phyloP scores from a whole-genome alignment of 768 basidiomycete genomes.

The Suillus subaureus region DNA sequence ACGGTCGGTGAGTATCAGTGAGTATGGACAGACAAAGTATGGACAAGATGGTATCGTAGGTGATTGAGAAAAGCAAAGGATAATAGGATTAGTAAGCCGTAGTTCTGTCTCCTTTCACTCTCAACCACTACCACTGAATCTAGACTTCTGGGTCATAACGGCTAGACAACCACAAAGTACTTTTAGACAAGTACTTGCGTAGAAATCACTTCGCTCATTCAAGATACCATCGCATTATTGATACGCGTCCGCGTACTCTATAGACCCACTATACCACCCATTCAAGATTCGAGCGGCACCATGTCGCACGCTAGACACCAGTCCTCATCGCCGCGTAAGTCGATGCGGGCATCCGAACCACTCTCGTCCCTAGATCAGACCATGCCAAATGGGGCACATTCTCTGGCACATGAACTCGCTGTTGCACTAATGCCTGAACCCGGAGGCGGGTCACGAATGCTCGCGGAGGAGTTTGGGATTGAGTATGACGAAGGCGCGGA shows the following conservation, averaged over 20 bases:
- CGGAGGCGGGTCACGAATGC: constrained; percentile 63
- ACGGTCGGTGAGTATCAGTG: neutral
- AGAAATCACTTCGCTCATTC: neutral
- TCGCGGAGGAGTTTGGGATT: constrained; percentile 88
- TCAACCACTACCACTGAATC: neutral
- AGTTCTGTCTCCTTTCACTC: neutral
- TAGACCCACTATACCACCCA: constrained; percentile 1
- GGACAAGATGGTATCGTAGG: constrained; percentile 6
- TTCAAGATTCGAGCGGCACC: neutral
- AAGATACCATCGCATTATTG: neutral
- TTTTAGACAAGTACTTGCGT: constrained; percentile 1
- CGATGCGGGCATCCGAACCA: constrained; percentile 21
- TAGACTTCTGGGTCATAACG: neutral
- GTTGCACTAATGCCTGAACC: constrained; percentile 89
- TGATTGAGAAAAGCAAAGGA: constrained; percentile 1
- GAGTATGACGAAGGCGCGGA: constrained; percentile 89
- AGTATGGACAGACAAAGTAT: constrained; percentile 6
- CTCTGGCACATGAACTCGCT: constrained; percentile 86
- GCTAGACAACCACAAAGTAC: neutral
- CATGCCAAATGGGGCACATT: constrained; percentile 46
- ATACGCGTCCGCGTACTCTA: neutral
- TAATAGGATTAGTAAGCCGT: constrained; percentile 1
- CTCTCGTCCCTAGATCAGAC: constrained; percentile 35
- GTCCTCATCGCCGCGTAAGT: constrained; percentile 6
- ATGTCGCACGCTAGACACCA: constrained; percentile 3